These are phyloP conservation scores for Mortierella polycephala DNA, from an alignment of 371 early-diverging fungal species.

Conservation along the genomic window DNA sequence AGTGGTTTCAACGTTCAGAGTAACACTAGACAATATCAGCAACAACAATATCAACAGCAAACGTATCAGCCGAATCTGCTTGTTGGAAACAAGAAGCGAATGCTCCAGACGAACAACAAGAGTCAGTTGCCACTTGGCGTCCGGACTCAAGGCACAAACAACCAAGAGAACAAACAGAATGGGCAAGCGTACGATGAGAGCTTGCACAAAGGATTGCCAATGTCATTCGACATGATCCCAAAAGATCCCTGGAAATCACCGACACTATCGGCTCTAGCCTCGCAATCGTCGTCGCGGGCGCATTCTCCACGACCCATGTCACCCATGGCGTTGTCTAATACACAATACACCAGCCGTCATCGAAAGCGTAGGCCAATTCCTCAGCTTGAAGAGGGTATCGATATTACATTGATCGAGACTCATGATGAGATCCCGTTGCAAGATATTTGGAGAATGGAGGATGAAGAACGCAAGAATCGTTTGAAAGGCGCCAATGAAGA, in stretches of 20 bases:
- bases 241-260: constrained; percentile 48
- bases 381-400: constrained; percentile 4
- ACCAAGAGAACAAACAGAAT: constrained; percentile 4
- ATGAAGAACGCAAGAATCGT: constrained; percentile 56
- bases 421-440: constrained; percentile 39
- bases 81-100: too few relatives aligned
- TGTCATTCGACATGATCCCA: constrained; percentile 6
- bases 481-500: constrained; percentile 11
- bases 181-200: background rate
- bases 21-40: background rate
- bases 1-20: background rate
- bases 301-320: constrained; percentile 1
- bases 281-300: constrained; percentile 10
- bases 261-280: constrained; percentile 30
- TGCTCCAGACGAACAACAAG: background rate
- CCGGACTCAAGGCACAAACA: background rate
- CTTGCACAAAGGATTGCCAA: constrained; percentile 1
- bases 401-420: constrained; percentile 35
- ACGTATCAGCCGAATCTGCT: too few relatives aligned
- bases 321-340: constrained; percentile 2
- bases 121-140: background rate
- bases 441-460: constrained; percentile 47
- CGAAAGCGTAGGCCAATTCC: background rate
- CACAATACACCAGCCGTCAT: too few relatives aligned
- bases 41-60: too few relatives aligned